Percentiles rank a stretch among this genome's conserved stretches.
These are phyloP conservation scores for Magnaporthiopsis poae DNA, from an alignment of 2,329 filamentous ascomycete species.

Conservation along the genomic window DNA sequence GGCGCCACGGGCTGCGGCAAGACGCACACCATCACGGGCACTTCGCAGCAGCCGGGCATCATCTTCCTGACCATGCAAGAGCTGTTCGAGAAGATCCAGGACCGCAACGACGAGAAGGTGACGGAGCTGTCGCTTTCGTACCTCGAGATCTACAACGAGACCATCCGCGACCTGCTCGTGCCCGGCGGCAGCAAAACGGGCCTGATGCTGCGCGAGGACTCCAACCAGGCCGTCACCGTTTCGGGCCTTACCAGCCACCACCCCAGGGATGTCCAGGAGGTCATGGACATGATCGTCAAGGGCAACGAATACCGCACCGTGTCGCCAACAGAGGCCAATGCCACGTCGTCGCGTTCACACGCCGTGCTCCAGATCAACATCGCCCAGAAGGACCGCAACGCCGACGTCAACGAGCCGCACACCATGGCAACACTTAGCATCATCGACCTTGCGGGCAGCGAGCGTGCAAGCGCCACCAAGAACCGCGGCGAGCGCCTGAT, in stretches of 20 bases:
- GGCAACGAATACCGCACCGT: constrained; percentile 93
- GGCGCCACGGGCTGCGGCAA: constrained; percentile 96
- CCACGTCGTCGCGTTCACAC: constrained; percentile 92
- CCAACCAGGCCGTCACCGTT: constrained; percentile 85
- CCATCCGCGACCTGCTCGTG: constrained; percentile 88
- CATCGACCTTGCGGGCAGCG: constrained; percentile 91
- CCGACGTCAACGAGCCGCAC: constrained; percentile 83
- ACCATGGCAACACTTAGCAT: constrained; percentile 98
- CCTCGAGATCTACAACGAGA: constrained; percentile 98
- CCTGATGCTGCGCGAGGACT: constrained; percentile 87
- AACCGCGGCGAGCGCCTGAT: constrained; percentile 84
- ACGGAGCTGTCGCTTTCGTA: constrained; percentile 90
- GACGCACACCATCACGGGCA: constrained; percentile 94
- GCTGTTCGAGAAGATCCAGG: constrained; percentile 89
- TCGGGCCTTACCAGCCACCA: constrained; percentile 83
- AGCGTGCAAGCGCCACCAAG: constrained; percentile 91
- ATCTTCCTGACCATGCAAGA: constrained; percentile 99
- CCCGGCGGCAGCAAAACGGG: constrained; percentile 72
- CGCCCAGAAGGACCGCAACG: constrained; percentile 86
- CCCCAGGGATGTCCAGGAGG: constrained; percentile 82
- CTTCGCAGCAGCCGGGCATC: constrained; percentile 83
- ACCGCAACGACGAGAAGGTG: constrained; percentile 72
- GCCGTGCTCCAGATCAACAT: constrained; percentile 96
- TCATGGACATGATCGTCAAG: constrained; percentile 97
- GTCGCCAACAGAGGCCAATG: constrained; percentile 93